Evolutionary conservation across 306 rosid species (phyloP).

Genomic region (Prosopis cineraria): DNA sequence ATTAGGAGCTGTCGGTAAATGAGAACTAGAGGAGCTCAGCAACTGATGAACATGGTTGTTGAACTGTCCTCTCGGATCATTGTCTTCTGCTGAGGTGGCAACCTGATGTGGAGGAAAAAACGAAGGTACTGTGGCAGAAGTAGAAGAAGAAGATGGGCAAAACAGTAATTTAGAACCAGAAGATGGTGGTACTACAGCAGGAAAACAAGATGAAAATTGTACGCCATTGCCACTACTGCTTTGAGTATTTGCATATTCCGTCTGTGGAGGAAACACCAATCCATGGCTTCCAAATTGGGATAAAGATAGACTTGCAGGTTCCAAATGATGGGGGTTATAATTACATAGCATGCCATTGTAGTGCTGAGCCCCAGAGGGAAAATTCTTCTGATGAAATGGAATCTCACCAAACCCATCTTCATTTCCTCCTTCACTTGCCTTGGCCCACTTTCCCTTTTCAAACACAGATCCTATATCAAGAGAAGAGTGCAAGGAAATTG

Average conservation of each 20-base stretch:
- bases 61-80: constrained; percentile 41
- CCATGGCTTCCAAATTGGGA: constrained; percentile 72
- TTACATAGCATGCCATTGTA: background rate
- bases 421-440: constrained; percentile 29
- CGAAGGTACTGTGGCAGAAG: constrained; percentile 32
- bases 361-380: background rate
- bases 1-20: background rate
- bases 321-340: constrained; percentile 38
- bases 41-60: constrained; percentile 48
- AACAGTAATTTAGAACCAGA: constrained; percentile 50
- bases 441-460: constrained; percentile 58
- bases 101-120: constrained; percentile 45
- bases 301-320: constrained; percentile 59
- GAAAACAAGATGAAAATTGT: constrained; percentile 43
- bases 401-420: constrained; percentile 26
- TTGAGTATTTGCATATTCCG: constrained; percentile 29
- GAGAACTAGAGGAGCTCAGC: constrained; percentile 43
- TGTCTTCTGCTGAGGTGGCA: constrained; percentile 41
- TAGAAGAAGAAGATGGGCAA: constrained; percentile 41
- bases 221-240: constrained; percentile 27
- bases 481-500: background rate
- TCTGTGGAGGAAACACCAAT: constrained; percentile 38
- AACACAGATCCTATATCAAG: background rate
- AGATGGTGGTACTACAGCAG: constrained; percentile 23
- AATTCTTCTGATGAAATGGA: background rate